These are phyloP conservation scores for Ceriops decandra DNA, from an alignment of 345 rosid species.

Conservation along the genomic window DNA sequence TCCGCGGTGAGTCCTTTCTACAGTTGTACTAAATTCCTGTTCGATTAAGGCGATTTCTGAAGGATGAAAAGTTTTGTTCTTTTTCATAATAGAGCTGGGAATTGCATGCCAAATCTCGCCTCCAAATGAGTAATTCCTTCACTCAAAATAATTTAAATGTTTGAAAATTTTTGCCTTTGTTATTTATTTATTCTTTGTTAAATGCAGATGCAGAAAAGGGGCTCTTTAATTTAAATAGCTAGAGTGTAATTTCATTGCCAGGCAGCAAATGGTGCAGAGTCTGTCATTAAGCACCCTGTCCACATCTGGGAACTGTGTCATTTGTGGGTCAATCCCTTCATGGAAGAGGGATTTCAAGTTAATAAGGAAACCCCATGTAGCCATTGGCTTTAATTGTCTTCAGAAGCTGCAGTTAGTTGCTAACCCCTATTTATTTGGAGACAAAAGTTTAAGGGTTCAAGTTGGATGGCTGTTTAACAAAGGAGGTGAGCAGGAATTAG, in stretches of 20 bases:
- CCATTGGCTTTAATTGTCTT: slow-evolving; percentile 24
- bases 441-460: slow-evolving; percentile 48
- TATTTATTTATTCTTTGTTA: neutral
- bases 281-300: slow-evolving; percentile 48
- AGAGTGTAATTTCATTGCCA: slow-evolving; percentile 10
- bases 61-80: no score
- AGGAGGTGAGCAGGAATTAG: slow-evolving; percentile 52
- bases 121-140: no score
- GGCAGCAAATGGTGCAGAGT: slow-evolving; percentile 45
- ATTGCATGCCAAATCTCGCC: no score
- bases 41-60: no score
- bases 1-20: no score
- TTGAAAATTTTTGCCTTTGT: no score
- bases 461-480: slow-evolving; percentile 79
- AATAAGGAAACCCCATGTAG: slow-evolving; percentile 23
- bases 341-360: slow-evolving; percentile 39
- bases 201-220: slow-evolving; percentile 16
- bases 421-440: slow-evolving; percentile 22
- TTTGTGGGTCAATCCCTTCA: slow-evolving; percentile 30
- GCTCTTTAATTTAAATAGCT: neutral
- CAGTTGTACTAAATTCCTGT: no score
- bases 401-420: slow-evolving; percentile 30
- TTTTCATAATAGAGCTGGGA: no score
- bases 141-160: no score
- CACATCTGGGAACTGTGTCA: slow-evolving; percentile 39